Evolutionary conservation across 352 stramenopile species (phyloP), one percentile per base, ranked within the genome.

Genomic region (Hyaloperonospora arabidopsidis): DNA sequence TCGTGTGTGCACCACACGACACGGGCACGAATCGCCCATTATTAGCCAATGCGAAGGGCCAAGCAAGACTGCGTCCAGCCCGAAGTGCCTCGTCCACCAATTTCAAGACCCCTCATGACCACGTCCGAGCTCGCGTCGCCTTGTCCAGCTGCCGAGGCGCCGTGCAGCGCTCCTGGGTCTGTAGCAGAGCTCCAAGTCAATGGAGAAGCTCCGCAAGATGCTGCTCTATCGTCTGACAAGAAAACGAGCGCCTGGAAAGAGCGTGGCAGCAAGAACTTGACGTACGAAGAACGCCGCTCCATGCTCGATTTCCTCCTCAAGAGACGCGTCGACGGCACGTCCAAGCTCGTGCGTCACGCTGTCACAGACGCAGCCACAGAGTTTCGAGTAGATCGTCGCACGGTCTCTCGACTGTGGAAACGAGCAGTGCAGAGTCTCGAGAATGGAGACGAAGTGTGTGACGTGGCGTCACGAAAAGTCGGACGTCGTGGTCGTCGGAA

Each of bases 231-330:
- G 8, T 60, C 39, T 11, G 52, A 63, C 49, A 68, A 60, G 22
- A 67, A 65, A 44, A 66, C 54, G 0, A 61, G 55, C 40, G 53
- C 52, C 1, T 68, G 65, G 48, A 59, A 61, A 14, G 68, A 73
- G 39, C 68, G 68, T 8, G 68, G 68, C 10, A 73, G 65, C 47
- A 68, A 63, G 34, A 76, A 76, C 45, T 65, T 76, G 44, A 73
- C 64, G 25, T 71, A 71, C 45, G 64, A 72, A 5, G 68, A 76
- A 57, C 68, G 68, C 28, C 64, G 64, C 25, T 45, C 59, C 28
- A 76, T 76, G 68, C 68, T 76, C 2, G 68, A 76, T 29, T 76
- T 76, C 48, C 64, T 76, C 10, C 25, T 76, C 29, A 59, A 64
- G 45, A 36, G 68, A 36, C 64, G 68, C 34, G 44, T 65, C 1